Conservation (phyloP, 164 flowering plant genomes). For the Stephania yunnanensis region DNA sequence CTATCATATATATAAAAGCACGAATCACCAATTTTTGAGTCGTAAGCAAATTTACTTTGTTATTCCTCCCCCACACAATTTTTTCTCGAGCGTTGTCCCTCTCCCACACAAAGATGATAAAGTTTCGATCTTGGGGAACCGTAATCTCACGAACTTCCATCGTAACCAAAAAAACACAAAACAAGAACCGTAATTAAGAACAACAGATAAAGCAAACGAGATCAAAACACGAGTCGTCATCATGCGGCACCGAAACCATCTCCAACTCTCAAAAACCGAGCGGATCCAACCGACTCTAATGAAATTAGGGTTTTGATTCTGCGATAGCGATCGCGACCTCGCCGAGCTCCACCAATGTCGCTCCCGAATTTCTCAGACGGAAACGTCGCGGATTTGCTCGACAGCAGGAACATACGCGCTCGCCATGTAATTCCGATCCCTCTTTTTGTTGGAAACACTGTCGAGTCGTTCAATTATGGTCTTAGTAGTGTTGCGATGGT, state of each 20-base stretch:
- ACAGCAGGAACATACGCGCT: slow-evolving; percentile 20
- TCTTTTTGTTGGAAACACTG: background rate
- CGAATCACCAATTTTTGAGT: too few species aligned
- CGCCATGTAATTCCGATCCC: slow-evolving; percentile 19
- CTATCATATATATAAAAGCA: too few species aligned
- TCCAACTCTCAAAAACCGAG: background rate
- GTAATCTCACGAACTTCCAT: too few species aligned
- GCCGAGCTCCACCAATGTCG: slow-evolving; percentile 15
- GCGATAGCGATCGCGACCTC: background rate
- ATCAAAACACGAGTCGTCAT: background rate
- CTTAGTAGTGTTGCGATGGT: background rate
- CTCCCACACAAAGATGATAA: too few species aligned
- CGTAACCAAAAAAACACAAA: too few species aligned
- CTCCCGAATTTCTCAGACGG: slow-evolving; percentile 27
- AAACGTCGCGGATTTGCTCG: slow-evolving; percentile 28
- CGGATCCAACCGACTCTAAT: background rate
- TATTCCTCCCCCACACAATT: too few species aligned
- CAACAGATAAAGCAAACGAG: background rate
- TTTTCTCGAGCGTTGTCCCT: too few species aligned
- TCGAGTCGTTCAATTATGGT: background rate
- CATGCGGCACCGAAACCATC: background rate
- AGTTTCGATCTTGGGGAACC: too few species aligned
- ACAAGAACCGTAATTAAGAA: too few species aligned
- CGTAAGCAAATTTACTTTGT: too few species aligned
- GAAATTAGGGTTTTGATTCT: slow-evolving; percentile 9